These are phyloP conservation scores for Cryphonectria carpinicola DNA, from an alignment of 2,329 filamentous ascomycete species.

Conservation along the genomic window DNA sequence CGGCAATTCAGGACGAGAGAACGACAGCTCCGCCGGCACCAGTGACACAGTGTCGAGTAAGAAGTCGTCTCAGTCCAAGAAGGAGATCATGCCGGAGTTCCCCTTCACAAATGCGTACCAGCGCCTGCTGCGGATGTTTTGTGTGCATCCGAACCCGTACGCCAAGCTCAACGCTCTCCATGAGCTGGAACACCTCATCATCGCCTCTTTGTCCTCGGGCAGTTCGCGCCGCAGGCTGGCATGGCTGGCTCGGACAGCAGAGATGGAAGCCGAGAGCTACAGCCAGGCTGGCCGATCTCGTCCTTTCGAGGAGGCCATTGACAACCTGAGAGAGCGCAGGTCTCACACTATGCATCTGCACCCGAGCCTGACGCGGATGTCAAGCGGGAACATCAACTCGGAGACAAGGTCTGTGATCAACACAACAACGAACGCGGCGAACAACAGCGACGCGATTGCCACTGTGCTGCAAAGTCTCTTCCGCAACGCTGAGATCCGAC, in stretches of 20 bases:
- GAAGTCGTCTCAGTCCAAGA: conserved; percentile 36
- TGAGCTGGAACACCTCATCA: conserved; percentile 81
- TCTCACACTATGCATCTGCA: conserved; percentile 56
- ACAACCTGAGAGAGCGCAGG: conserved; percentile 70
- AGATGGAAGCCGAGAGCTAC: conserved; percentile 28
- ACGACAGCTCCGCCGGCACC: conserved; percentile 45
- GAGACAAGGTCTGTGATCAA: conserved; percentile 53
- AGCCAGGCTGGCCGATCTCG: conserved; percentile 42
- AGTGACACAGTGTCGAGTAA: conserved; percentile 44
- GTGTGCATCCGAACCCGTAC: conserved; percentile 85
- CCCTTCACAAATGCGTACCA: conserved; percentile 81
- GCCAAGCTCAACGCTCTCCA: conserved; percentile 82
- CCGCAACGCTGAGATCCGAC: conserved; percentile 69
- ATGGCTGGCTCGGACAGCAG: conserved; percentile 40
- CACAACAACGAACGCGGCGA: conserved; percentile 46
- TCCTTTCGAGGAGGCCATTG: conserved; percentile 68
- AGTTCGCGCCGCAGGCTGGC: conserved; percentile 45
- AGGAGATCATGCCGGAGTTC: conserved; percentile 59
- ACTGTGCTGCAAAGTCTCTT: conserved; percentile 70
- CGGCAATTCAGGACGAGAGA: conserved; percentile 31
- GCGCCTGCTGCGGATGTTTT: conserved; percentile 81
- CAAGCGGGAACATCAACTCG: conserved; percentile 36
- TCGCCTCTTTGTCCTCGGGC: conserved; percentile 70
- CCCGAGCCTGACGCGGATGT: conserved; percentile 33
- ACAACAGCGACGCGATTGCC: conserved; percentile 68